Base-by-base conservation (phyloP, 2,329 filamentous ascomycete genomes). In the Trichoderma sp. region DNA sequence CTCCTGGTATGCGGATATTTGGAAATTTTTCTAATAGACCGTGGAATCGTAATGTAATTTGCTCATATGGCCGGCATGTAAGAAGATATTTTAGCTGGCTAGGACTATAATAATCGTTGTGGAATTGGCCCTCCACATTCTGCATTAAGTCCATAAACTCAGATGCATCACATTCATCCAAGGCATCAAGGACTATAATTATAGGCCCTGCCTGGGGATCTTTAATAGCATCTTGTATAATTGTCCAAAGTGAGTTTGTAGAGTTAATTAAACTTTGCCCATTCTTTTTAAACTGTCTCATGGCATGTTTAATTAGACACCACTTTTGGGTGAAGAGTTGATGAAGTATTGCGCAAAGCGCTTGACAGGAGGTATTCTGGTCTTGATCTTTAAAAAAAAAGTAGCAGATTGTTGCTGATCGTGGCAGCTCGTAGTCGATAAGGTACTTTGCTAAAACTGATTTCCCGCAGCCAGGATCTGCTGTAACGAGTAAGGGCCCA, bases 321-420 rank as follows among this genome's bases (percentile, higher is more conserved):
- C 75, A 7, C 7, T 8, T 31, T 8, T 31, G 4, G 8, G 31
- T 6, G 31, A 31, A 31, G 7, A 31, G 31, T 67, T 83, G 79
- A 63, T 82, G 80, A 2, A 83, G 73, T 11, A 83, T 5, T 3
- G 80, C 79, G 58, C 79, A 82, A n/a, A 83, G 74, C 0, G 79
- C 80, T 71, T 79, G 77, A 0, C 70, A 55, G 37, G 76, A 66
- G 1, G 72, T 81, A 43, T 80, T 77, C 63, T 82, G 80, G 55
- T 78, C 75, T 65, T 77, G 70, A 43, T 81, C 78, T 68, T 82
- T 82, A 72, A 83, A 83, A 67, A 83, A 83, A 70, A 82, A 83
- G 72, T 83, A 83, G 72, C 80, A 82, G 3, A 80, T 75, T 0
- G 74, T 76, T 69, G 72, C 61, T 3, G 68, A 57, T 7, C 35